Evolutionary conservation across 257 asterid species (phyloP).

Genomic region (Misopates orontium): DNA sequence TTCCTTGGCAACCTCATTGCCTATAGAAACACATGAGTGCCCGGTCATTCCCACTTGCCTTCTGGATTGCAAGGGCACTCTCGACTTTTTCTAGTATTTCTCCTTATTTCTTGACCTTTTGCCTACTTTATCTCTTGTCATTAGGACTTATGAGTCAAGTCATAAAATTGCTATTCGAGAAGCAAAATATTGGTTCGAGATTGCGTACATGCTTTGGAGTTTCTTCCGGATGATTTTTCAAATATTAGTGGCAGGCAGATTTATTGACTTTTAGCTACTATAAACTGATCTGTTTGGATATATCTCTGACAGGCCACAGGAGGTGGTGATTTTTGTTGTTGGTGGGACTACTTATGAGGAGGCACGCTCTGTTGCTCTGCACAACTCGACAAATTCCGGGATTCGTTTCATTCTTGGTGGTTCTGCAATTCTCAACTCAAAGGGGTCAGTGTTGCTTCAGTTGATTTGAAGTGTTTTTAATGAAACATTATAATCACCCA

Average conservation of each 20-base stretch:
- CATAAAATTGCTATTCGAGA: too few species aligned
- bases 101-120: too few species aligned
- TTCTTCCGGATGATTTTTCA: too few species aligned
- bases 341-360: slow-evolving; percentile 99
- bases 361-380: slow-evolving; percentile 81
- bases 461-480: neutral
- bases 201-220: too few species aligned
- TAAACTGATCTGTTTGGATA: slow-evolving; percentile 23
- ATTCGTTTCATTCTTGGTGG: slow-evolving; percentile 95
- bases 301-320: slow-evolving; percentile 74
- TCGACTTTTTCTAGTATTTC: neutral
- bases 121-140: too few species aligned
- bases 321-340: slow-evolving; percentile 80
- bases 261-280: neutral
- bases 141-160: too few species aligned
- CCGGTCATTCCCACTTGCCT: neutral
- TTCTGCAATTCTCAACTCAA: slow-evolving; percentile 80
- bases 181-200: too few species aligned
- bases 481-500: neutral
- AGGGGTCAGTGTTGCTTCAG: slow-evolving; percentile 50
- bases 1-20: neutral
- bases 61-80: neutral
- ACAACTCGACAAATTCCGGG: slow-evolving; percentile 80
- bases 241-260: neutral
- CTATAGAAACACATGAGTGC: neutral